A percentile compares a stretch with the other conserved stretches of the same genome.
Conservation (phyloP, 73 alveolate species). For the Blepharisma japonicum region DNA sequence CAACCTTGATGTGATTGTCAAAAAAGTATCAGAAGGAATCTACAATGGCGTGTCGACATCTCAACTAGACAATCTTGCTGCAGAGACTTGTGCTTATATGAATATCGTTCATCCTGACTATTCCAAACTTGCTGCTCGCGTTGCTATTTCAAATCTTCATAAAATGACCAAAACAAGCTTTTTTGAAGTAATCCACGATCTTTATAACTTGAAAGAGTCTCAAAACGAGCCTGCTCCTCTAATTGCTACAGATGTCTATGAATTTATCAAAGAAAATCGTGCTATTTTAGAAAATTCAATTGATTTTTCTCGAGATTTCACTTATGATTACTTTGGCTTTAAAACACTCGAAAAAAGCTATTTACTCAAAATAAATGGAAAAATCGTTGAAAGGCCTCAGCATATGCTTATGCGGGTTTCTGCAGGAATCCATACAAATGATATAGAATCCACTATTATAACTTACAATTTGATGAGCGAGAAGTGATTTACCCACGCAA, state of each 20-base stretch:
- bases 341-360: slow-evolving; percentile 88
- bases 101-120: slow-evolving; percentile 82
- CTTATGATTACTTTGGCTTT: slow-evolving; percentile 93
- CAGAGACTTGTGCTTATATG: slow-evolving; percentile 88
- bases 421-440: slow-evolving; percentile 35
- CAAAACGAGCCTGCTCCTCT: slow-evolving; percentile 60
- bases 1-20: slow-evolving; percentile 46
- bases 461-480: slow-evolving; percentile 79
- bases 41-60: slow-evolving; percentile 78
- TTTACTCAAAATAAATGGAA: slow-evolving; percentile 36
- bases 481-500: slow-evolving; percentile 85
- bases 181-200: neutral
- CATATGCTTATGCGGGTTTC: slow-evolving; percentile 72
- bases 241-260: slow-evolving; percentile 65
- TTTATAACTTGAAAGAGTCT: neutral
- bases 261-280: slow-evolving; percentile 32
- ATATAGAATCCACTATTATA: slow-evolving; percentile 47
- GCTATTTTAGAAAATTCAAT: neutral
- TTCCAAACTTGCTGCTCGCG: slow-evolving; percentile 87
- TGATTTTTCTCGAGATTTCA: slow-evolving; percentile 64
- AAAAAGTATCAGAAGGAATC: slow-evolving; percentile 49
- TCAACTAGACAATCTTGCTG: slow-evolving; percentile 80
- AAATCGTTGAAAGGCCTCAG: slow-evolving; percentile 82
- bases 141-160: slow-evolving; percentile 86
- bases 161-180: slow-evolving; percentile 77